Base-by-base conservation (phyloP, 129 eudicot genomes). In the Mikania micrantha region DNA sequence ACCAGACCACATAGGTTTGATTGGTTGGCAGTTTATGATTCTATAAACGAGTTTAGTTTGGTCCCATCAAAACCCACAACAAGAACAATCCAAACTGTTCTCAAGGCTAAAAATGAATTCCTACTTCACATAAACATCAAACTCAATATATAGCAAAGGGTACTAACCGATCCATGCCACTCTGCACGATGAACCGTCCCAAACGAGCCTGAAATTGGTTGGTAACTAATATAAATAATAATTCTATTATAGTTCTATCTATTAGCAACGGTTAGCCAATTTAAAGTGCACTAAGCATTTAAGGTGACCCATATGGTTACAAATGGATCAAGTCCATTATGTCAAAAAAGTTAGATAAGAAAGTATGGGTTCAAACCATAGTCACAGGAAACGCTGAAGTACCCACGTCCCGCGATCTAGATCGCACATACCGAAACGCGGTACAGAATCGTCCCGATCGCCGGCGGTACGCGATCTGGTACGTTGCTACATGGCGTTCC, bases 181-280 rank as follows among this genome's bases (percentile, higher is more conserved):
- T 92, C 96, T 48, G 96, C 96, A 44, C 98, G 96, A 84, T 92
- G 98, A 54, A 92, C 98, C 5, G 92, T 92, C 60, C 98, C 98
- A 81, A 92, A 92, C 19, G 96, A 92, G 25, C 96, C 98, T 86
- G 80, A 21, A 29, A 77, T 72, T 53, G 59, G 34, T 15, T 58
- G 31, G 47, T 60, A 69, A 39, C 60, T 1, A n/a, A n/a, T n/a
- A n/a, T n/a, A n/a, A n/a, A n/a, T n/a, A n/a, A n/a, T n/a, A n/a
- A n/a, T n/a, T n/a, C n/a, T n/a, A n/a, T n/a, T n/a, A n/a, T n/a
- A n/a, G n/a, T n/a, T n/a, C n/a, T n/a, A n/a, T n/a, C n/a, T n/a
- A n/a, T n/a, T n/a, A n/a, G n/a, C n/a, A n/a, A n/a, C n/a, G n/a
- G 20, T 60, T 52, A 65, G 56, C 60, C 52, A 64, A 31, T 54